Percentiles rank a stretch among this genome's conserved stretches.
phyloP scores from a whole-genome alignment of 129 eudicot species.

The Erigeron canadensis region DNA sequence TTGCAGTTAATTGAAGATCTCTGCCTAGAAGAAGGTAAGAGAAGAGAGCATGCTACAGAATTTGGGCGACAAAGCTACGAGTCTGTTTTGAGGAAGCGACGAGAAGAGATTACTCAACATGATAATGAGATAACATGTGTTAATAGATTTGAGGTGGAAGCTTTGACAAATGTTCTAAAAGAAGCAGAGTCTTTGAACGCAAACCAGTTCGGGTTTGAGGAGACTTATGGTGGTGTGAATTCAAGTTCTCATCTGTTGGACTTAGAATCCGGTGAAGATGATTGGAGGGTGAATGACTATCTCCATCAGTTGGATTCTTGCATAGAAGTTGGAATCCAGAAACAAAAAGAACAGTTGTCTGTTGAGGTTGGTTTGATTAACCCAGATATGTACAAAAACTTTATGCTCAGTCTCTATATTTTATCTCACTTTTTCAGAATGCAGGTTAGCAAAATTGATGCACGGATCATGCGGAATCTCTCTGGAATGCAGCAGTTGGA shows the following conservation, averaged over 20 bases:
- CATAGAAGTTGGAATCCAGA: conserved; percentile 72
- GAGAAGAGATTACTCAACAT: conserved; percentile 61
- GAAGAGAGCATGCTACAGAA: conserved; percentile 58
- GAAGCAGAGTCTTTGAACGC: conserved; percentile 71
- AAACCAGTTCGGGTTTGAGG: conserved; percentile 65
- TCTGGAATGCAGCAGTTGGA: conserved; percentile 82
- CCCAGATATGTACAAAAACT: conserved; percentile 2
- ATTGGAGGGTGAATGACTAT: conserved; percentile 72
- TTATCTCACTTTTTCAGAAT: conserved; percentile 43
- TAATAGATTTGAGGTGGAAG: conserved; percentile 75
- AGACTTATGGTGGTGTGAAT: conserved; percentile 46
- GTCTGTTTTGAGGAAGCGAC: conserved; percentile 66
- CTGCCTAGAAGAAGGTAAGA: conserved; percentile 75
- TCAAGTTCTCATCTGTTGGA: conserved; percentile 50
- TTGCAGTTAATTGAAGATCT: conserved; percentile 73
- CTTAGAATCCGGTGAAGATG: conserved; percentile 74
- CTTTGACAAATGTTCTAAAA: conserved; percentile 67
- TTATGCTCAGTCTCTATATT: conserved; percentile 22
- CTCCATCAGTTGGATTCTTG: conserved; percentile 71
- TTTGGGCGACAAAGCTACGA: conserved; percentile 63
- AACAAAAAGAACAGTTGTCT: conserved; percentile 76
- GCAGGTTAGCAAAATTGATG: conserved; percentile 96
- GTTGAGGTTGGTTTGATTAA: conserved; percentile 61
- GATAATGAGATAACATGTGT: conserved; percentile 43
- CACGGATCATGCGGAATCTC: conserved; percentile 59